Percentiles rank a stretch among this genome's conserved stretches.
Conservation (phyloP, 2,329 filamentous ascomycete species). For the Graphiopsis chlorocephala region DNA sequence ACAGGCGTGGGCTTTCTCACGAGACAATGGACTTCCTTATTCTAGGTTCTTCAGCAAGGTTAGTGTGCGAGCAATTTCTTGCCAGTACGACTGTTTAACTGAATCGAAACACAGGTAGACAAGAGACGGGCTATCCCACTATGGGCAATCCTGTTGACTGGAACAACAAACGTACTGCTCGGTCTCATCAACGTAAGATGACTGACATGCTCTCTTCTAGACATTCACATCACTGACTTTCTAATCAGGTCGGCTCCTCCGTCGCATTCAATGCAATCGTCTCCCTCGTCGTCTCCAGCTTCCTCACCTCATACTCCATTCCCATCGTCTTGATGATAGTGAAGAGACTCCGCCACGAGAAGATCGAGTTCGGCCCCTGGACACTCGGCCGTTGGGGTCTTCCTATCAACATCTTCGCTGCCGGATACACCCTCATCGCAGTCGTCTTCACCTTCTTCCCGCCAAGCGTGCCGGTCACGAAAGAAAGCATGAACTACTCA, state of each 20-base stretch:
- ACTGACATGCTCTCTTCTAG: slow-evolving; percentile 19
- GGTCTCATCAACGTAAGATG: slow-evolving; percentile 27
- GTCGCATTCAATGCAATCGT: slow-evolving; percentile 5
- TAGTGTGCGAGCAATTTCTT: not conserved
- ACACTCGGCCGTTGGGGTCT: slow-evolving; percentile 12
- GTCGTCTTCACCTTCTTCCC: not conserved
- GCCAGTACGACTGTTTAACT: no score
- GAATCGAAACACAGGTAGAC: not conserved
- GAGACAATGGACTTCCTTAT: slow-evolving; percentile 27
- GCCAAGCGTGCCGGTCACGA: not conserved
- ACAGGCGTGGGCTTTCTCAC: slow-evolving; percentile 37
- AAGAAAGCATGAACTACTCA: not conserved
- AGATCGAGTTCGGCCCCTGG: slow-evolving; percentile 15
- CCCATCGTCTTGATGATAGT: slow-evolving; percentile 17
- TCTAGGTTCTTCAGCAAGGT: slow-evolving; percentile 20
- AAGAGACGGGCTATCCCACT: slow-evolving; percentile 12
- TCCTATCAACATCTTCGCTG: slow-evolving; percentile 6
- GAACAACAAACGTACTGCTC: slow-evolving; percentile 19
- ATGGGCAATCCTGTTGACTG: slow-evolving; percentile 19
- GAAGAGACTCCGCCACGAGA: slow-evolving; percentile 14
- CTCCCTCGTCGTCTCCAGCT: not conserved
- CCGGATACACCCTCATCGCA: not conserved
- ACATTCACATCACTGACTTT: slow-evolving; percentile 19
- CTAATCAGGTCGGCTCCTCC: not conserved
- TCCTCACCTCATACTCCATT: slow-evolving; percentile 10